Conservation (phyloP, 495 filamentous ascomycete genomes). For the Pseudevernia furfuracea region DNA sequence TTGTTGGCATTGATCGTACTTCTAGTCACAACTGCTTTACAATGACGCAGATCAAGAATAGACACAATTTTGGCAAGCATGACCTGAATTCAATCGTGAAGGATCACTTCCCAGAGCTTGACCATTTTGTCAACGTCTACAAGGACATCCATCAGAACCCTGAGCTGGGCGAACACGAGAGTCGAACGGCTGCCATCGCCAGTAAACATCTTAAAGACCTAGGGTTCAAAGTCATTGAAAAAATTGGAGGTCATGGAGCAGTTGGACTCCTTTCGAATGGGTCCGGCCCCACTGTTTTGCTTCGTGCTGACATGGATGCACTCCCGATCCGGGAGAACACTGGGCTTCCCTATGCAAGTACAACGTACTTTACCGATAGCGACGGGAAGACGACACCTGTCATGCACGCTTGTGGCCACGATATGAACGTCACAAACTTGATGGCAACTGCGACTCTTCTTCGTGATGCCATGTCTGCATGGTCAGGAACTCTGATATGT, state of each 20-base stretch:
- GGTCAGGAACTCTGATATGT: constrained; percentile 50
- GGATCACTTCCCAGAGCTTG: too few relatives aligned
- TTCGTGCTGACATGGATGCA: constrained; percentile 57
- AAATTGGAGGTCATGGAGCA: constrained; percentile 54
- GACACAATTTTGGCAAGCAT: too few relatives aligned
- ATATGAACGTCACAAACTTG: too few relatives aligned
- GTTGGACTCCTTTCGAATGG: constrained; percentile 52
- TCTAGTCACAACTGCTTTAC: too few relatives aligned
- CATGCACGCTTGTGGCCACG: constrained; percentile 65
- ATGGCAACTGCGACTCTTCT: constrained; percentile 46
- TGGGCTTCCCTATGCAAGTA: constrained; percentile 48
- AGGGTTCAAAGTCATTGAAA: constrained; percentile 40
- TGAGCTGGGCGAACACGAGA: too few relatives aligned
- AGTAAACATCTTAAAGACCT: too few relatives aligned
- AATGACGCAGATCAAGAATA: too few relatives aligned
- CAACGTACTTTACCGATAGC: constrained; percentile 33
- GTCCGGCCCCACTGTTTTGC: constrained; percentile 42
- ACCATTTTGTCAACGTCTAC: too few relatives aligned
- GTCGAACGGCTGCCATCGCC: too few relatives aligned
- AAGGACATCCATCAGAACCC: too few relatives aligned
- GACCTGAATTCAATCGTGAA: too few relatives aligned
- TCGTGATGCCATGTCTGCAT: constrained; percentile 45
- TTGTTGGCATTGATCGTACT: too few relatives aligned
- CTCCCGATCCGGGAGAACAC: constrained; percentile 52
- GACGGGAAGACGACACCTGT: constrained; percentile 44